Percentiles rank a stretch among this genome's conserved stretches.
phyloP scores from a whole-genome alignment of 1,284 basidiomycete genomes.

The Pholiota adiposa region DNA sequence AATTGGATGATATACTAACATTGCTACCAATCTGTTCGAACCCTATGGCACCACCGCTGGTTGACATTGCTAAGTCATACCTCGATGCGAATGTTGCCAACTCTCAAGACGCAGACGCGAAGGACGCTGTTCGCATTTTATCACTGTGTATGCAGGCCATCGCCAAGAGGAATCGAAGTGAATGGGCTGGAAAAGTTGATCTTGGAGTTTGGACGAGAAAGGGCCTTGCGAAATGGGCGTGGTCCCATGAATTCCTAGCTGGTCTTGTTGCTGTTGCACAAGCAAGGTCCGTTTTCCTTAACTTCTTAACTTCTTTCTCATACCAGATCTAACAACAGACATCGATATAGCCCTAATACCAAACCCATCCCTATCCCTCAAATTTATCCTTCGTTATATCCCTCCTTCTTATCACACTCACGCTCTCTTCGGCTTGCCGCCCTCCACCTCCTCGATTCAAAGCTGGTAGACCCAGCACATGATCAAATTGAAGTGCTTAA shows the following conservation, averaged over 20 bases:
- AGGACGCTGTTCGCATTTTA: conserved; percentile 52
- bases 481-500: conserved; percentile 62
- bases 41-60: conserved; percentile 47
- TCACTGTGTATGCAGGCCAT: conserved; percentile 54
- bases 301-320: no score
- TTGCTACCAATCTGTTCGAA: conserved; percentile 53
- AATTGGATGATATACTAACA: conserved; percentile 55
- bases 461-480: conserved; percentile 42
- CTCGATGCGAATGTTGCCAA: conserved; percentile 34
- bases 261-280: conserved; percentile 56
- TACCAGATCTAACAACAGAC: not conserved
- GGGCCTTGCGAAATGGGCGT: conserved; percentile 58
- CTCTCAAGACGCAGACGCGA: conserved; percentile 29
- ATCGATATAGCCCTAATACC: conserved; percentile 24
- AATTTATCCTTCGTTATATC: conserved; percentile 50
- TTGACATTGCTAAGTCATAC: conserved; percentile 49
- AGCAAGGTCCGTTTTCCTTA: conserved; percentile 45
- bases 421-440: conserved; percentile 55
- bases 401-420: conserved; percentile 62
- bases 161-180: conserved; percentile 38
- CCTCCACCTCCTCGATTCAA: conserved; percentile 58
- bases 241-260: conserved; percentile 59
- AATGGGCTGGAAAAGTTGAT: conserved; percentile 51
- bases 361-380: conserved; percentile 40
- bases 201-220: conserved; percentile 48